These are phyloP conservation scores for Licmophora abbreviata DNA, from an alignment of 108 stramenopile species.

Conservation along the genomic window DNA sequence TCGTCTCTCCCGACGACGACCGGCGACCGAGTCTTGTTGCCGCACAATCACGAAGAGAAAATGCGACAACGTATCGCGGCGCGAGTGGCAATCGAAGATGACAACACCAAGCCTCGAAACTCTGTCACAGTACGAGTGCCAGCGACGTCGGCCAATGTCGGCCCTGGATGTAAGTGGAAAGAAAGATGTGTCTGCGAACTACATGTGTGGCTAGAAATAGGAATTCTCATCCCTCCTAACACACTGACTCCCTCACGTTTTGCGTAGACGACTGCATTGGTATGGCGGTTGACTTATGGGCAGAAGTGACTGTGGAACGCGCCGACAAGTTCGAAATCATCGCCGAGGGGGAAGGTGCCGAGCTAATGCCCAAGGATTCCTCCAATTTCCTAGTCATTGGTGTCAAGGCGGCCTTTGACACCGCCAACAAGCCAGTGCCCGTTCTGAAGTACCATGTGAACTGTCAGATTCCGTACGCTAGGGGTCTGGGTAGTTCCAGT, in stretches of 20 bases:
- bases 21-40: conserved; percentile 39
- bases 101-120: conserved; percentile 65
- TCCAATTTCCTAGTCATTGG: conserved; percentile 89
- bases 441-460: conserved; percentile 84
- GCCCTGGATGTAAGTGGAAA: conserved; percentile 82
- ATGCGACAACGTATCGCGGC: conserved; percentile 80
- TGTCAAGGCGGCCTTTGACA: conserved; percentile 88
- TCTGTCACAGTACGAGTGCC: conserved; percentile 96
- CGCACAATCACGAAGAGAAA: conserved; percentile 84
- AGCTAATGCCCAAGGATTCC: conserved; percentile 82
- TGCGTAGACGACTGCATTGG: conserved; percentile 89
- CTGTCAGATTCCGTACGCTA: conserved; percentile 91
- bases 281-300: conserved; percentile 97
- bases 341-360: conserved; percentile 83
- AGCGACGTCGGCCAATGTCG: conserved; percentile 96
- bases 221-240: not conserved
- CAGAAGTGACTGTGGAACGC: conserved; percentile 89
- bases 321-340: conserved; percentile 88
- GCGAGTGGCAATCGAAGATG: conserved; percentile 77
- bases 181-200: not conserved
- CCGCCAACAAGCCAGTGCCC: conserved; percentile 91
- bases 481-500: conserved; percentile 92
- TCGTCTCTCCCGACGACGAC: not conserved
- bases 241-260: conserved; percentile 3
- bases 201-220: not conserved